Evolutionary conservation across 331 rosid genomes (phyloP).

Genomic region (Dryas integrifolia): DNA sequence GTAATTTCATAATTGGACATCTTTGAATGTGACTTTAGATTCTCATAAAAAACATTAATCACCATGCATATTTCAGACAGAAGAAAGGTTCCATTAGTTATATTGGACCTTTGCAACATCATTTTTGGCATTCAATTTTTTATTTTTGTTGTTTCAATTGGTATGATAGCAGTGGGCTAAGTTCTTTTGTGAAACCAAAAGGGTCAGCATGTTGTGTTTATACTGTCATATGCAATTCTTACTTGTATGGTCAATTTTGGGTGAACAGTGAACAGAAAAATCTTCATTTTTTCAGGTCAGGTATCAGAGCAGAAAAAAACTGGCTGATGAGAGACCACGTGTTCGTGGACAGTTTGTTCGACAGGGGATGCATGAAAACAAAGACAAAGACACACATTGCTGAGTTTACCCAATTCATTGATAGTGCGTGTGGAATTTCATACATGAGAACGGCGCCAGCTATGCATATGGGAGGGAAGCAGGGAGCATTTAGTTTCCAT

Average conservation of each 20-base stretch:
- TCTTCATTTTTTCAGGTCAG: conserved; percentile 50
- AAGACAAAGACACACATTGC: conserved; percentile 5
- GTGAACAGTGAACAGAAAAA: neutral
- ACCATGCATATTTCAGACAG: neutral
- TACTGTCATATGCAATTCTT: neutral
- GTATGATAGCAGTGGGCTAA: too few relatives aligned
- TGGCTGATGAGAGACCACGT: conserved; percentile 74
- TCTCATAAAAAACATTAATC: neutral
- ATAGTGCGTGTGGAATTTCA: neutral
- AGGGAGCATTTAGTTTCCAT: neutral
- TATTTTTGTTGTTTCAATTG: too few relatives aligned
- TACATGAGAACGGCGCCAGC: neutral
- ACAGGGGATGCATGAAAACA: conserved; percentile 24
- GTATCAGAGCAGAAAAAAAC: conserved; percentile 81
- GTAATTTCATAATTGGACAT: neutral
- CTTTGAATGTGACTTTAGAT: neutral
- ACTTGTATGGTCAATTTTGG: neutral
- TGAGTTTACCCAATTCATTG: neutral
- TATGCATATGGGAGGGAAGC: neutral
- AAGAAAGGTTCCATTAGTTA: neutral
- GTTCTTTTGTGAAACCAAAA: too few relatives aligned
- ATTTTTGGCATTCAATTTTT: neutral
- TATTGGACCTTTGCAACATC: neutral
- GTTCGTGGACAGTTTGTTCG: conserved; percentile 81
- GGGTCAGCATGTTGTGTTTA: too few relatives aligned